phyloP scores from a whole-genome alignment of 208 protist species.

The Borovskyia barvae region DNA sequence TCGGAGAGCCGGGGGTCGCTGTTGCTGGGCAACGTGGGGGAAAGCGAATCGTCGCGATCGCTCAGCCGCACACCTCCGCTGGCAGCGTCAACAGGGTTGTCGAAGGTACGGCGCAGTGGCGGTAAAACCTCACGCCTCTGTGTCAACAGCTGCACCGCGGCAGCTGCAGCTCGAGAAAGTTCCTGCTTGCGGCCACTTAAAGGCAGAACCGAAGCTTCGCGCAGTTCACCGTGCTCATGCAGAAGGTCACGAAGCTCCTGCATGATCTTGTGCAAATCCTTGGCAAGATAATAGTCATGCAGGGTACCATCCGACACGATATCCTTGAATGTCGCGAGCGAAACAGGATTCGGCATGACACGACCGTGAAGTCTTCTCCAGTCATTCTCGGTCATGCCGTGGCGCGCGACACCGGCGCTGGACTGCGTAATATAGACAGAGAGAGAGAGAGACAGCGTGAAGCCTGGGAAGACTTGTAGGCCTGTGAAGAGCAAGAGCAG shows the following conservation, averaged over 20 bases:
- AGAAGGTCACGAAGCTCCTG: constrained; percentile 67
- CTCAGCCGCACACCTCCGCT: background rate
- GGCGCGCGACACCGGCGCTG: constrained; percentile 4
- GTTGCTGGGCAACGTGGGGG: constrained; percentile 12
- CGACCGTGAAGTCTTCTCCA: constrained; percentile 59
- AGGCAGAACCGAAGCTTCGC: constrained; percentile 41
- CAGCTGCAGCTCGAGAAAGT: constrained; percentile 36
- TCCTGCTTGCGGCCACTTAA: constrained; percentile 53
- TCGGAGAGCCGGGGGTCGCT: constrained; percentile 11
- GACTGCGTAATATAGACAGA: background rate
- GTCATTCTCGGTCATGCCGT: constrained; percentile 38
- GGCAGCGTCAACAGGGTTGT: background rate
- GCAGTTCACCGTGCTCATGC: constrained; percentile 61
- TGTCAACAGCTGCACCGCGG: constrained; percentile 43
- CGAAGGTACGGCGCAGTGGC: constrained; percentile 6
- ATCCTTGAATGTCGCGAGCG: constrained; percentile 50
- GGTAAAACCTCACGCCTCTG: constrained; percentile 5
- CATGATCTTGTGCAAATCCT: constrained; percentile 71
- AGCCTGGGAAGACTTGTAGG: no score
- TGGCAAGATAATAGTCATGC: constrained; percentile 49
- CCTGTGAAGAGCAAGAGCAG: no score
- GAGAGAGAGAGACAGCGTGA: no score
- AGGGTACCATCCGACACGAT: constrained; percentile 37
- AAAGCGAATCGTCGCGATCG: constrained; percentile 6
- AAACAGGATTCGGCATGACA: constrained; percentile 58